Evolutionary conservation across 805 yeast genomes (phyloP).

Genomic region (Zygosaccharomyces kombuchaensis): DNA sequence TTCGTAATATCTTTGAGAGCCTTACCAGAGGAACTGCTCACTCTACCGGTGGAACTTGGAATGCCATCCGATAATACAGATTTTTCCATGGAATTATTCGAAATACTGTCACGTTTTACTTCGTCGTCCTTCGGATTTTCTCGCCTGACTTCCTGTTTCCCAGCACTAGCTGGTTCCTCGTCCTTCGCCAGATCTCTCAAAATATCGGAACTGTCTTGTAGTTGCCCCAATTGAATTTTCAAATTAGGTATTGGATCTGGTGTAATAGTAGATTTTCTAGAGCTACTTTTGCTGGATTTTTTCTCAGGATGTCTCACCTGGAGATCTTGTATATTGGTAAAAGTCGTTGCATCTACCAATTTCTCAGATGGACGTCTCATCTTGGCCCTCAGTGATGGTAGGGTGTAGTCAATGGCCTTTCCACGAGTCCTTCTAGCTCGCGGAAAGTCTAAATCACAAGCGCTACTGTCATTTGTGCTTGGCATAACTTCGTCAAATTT

Average conservation of each 20-base stretch:
- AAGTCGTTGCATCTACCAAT: conserved; percentile 56
- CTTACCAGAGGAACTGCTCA: conserved; percentile 1
- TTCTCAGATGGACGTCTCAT: conserved; percentile 62
- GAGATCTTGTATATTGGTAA: conserved; percentile 33
- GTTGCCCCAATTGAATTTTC: not conserved
- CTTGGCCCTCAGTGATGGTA: conserved; percentile 63
- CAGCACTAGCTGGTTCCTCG: not conserved
- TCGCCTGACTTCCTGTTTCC: not conserved
- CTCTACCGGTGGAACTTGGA: not conserved
- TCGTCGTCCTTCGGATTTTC: not conserved
- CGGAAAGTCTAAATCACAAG: conserved; percentile 17
- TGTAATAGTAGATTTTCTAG: conserved; percentile 6
- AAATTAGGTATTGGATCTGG: conserved; percentile 3
- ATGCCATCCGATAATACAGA: not conserved
- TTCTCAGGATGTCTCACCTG: conserved; percentile 24
- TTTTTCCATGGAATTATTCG: conserved; percentile 2
- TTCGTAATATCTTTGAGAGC: conserved; percentile 20
- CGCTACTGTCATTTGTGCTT: conserved; percentile 21
- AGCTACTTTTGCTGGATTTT: conserved; percentile 4
- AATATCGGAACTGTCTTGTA: not conserved
- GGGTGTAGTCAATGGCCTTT: conserved; percentile 58
- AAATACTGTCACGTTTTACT: not conserved
- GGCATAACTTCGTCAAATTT: conserved; percentile 41
- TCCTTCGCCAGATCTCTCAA: not conserved
- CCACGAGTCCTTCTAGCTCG: conserved; percentile 49